Evolutionary conservation across 108 stramenopile genomes (phyloP).

Genomic region (Nitzschia palea): DNA sequence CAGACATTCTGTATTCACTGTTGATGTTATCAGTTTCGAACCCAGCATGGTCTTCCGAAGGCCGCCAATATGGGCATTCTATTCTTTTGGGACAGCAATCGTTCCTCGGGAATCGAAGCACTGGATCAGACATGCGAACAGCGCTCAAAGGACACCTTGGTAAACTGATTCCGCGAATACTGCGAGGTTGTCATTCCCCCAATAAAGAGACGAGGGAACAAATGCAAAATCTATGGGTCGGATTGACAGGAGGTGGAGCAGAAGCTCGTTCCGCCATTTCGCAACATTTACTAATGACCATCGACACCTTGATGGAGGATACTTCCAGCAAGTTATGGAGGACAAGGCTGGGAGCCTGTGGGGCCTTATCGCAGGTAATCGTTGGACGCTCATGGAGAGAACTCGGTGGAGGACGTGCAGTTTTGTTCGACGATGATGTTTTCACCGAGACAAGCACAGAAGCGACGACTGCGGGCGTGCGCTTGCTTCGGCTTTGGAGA

Average conservation of each 20-base stretch:
- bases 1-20: constrained; percentile 77
- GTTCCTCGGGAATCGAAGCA: constrained; percentile 36
- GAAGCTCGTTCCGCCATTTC: constrained; percentile 63
- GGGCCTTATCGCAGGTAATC: constrained; percentile 77
- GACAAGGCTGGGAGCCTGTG: constrained; percentile 71
- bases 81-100: constrained; percentile 55
- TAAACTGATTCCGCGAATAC: constrained; percentile 76
- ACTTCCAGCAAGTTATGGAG: constrained; percentile 78
- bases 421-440: constrained; percentile 60
- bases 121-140: constrained; percentile 48
- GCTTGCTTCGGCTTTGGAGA: constrained; percentile 72
- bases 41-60: constrained; percentile 54
- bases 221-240: constrained; percentile 77
- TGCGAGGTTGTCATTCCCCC: constrained; percentile 78
- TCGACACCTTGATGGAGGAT: constrained; percentile 75
- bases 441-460: constrained; percentile 15
- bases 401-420: constrained; percentile 71
- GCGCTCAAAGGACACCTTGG: constrained; percentile 72
- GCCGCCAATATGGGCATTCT: constrained; percentile 61
- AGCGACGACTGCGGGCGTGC: constrained; percentile 47
- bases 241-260: constrained; percentile 81
- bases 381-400: constrained; percentile 81
- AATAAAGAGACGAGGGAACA: constrained; percentile 84
- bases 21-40: constrained; percentile 76
- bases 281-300: constrained; percentile 58